Base-by-base conservation (phyloP, 2,329 filamentous ascomycete species). In the Aureobasidium melanogenum region DNA sequence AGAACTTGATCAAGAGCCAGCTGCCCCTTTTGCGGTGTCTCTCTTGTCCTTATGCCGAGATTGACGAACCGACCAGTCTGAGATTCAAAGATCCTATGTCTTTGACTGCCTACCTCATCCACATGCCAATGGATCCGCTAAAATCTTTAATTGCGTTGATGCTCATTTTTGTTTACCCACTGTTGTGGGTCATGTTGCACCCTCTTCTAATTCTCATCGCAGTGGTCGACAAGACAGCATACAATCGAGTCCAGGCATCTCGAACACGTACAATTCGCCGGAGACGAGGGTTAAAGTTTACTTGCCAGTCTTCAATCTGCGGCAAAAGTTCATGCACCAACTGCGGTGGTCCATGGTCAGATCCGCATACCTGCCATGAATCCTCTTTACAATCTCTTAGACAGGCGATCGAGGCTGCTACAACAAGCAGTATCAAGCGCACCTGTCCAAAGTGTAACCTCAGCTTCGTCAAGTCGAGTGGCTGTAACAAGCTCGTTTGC, bases 401-500 rank as follows among this genome's bases (percentile, higher is more conserved):
- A 58, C 91, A 90, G 1, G 89, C 93, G 66, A 87, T 97, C 66
- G 94, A 97, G 76, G 88, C 91, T 67, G 93, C 92, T 60, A 94
- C 95, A 79, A 96, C 92, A 64, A 86, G 92, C 71, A 93, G 93
- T 26, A 86, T 97, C 72, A 99, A 97, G 76, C 88, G 94, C 55
- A 93, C 94, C 10, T 99, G 94, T 72, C 94, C 94, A 9, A 84
- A 88, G 51, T 99, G 94, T 78, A 88, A 89, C 67, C 89, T 92
- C 10, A 89, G 87, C 17, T 97, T 97, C 72, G 89, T 99, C 75
- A 97, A 97, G 74, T 88, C 86, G 7, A 86, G 87, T 28, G 94
- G 94, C 69, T 99, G 94, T 82, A 99, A 99, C 79, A 97, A 97
- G 76, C 82, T 99, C 43, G 93, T 91, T 6, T 97, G 94, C 71